Evolutionary conservation across 2,329 filamentous ascomycete genomes (phyloP).

Genomic region (Claviceps pazoutovae): DNA sequence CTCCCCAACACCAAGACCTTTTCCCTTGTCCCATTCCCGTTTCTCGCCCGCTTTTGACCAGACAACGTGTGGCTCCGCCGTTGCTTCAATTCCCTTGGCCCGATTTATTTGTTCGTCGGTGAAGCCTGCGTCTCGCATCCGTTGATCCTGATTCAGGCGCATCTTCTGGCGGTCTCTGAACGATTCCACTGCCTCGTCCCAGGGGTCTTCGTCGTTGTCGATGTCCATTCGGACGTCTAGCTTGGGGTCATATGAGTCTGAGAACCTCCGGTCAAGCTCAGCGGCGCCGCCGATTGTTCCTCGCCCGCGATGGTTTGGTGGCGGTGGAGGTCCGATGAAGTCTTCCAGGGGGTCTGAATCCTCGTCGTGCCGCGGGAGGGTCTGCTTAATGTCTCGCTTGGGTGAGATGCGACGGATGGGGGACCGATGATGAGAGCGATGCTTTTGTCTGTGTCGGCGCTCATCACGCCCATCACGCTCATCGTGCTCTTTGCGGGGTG

Average conservation of each 20-base stretch:
- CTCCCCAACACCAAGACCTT: conserved; percentile 15
- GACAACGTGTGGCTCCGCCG: conserved; percentile 46
- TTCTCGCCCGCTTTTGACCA: conserved; percentile 59
- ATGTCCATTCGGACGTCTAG: conserved; percentile 38
- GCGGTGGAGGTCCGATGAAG: conserved; percentile 61
- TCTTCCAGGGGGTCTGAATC: conserved; percentile 60
- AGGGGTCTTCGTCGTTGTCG: conserved; percentile 43
- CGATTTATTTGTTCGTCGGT: conserved; percentile 54
- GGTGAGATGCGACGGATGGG: not conserved
- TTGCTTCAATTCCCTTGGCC: conserved; percentile 43
- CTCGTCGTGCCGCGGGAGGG: conserved; percentile 8
- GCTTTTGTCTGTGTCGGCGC: conserved; percentile 17
- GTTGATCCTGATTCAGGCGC: conserved; percentile 59
- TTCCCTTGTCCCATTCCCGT: conserved; percentile 47
- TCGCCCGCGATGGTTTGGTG: conserved; percentile 45
- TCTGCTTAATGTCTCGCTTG: not conserved
- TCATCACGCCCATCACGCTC: conserved; percentile 10
- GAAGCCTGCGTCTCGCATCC: conserved; percentile 66
- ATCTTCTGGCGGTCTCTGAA: conserved; percentile 68
- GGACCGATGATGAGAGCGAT: conserved; percentile 14
- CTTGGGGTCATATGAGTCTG: conserved; percentile 44
- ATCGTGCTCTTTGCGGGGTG: conserved; percentile 12
- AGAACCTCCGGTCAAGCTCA: conserved; percentile 71
- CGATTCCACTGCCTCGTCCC: conserved; percentile 68
- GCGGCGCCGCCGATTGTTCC: conserved; percentile 48